Evolutionary conservation across 2,329 filamentous ascomycete species (phyloP).

Genomic region (Penicillium sp.): DNA sequence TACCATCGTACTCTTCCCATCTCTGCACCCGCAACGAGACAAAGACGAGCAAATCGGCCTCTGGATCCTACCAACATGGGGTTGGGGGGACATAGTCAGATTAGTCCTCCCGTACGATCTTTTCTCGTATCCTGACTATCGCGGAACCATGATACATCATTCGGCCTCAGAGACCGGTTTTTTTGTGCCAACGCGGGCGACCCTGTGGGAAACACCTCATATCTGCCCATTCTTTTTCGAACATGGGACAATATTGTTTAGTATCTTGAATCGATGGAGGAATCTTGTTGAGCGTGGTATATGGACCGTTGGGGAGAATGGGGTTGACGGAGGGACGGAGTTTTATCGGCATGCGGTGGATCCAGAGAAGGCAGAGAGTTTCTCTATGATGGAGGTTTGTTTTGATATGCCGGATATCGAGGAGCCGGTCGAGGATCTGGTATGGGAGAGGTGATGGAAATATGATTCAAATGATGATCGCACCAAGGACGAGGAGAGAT

Average conservation of each 20-base stretch:
- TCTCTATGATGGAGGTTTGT: too few relatives aligned
- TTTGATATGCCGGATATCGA: not conserved
- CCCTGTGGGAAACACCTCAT: not conserved
- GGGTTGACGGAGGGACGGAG: not conserved
- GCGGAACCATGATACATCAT: not conserved
- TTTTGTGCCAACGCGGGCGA: not conserved
- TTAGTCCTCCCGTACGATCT: not conserved
- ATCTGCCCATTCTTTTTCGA: not conserved
- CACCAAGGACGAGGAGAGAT: too few relatives aligned
- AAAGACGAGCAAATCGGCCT: not conserved
- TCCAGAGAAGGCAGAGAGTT: too few relatives aligned
- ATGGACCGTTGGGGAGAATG: not conserved
- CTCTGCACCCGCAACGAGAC: not conserved
- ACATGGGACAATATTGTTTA: not conserved
- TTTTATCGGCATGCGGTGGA: too few relatives aligned
- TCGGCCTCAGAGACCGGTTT: not conserved
- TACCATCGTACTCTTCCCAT: not conserved
- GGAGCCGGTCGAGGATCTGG: not conserved
- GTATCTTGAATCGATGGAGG: not conserved
- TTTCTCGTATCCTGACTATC: not conserved
- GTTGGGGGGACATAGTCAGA: not conserved
- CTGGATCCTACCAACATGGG: not conserved
- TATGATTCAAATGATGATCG: too few relatives aligned
- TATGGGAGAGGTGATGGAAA: not conserved
- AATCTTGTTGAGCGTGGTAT: not conserved